Conservation (phyloP, 75 land plant species). For the Picea sitchensis region DNA sequence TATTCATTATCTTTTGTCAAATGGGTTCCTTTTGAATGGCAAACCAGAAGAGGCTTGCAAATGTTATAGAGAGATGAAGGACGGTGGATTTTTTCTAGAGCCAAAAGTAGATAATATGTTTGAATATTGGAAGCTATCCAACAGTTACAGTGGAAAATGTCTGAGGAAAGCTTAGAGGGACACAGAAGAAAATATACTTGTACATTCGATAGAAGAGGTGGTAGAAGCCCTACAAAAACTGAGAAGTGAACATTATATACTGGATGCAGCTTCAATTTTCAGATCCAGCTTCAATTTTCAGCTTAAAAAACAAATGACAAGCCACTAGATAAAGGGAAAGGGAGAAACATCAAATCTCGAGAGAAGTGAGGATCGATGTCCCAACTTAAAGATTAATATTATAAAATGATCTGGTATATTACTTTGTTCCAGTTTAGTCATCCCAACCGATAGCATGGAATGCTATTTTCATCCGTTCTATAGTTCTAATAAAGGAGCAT, state of each 20-base stretch:
- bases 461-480: neutral
- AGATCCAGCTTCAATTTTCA: constrained; percentile 4
- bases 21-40: constrained; percentile 29
- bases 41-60: constrained; percentile 26
- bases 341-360: neutral
- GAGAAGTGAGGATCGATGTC: no score
- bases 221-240: neutral
- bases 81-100: constrained; percentile 33
- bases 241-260: neutral
- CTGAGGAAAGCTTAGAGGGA: neutral
- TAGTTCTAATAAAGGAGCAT: neutral
- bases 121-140: neutral
- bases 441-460: neutral
- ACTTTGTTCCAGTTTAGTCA: neutral
- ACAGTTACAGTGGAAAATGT: neutral
- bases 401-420: no score
- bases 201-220: neutral
- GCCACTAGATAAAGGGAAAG: neutral
- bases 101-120: constrained; percentile 41
- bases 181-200: neutral
- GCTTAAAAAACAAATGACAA: neutral
- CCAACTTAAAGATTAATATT: no score
- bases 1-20: constrained; percentile 28
- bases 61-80: constrained; percentile 54
- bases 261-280: no score